Percentiles rank a stretch among this genome's conserved stretches.
These are phyloP conservation scores for Penicillium sp. DNA, from an alignment of 2,329 filamentous ascomycete species.

Conservation along the genomic window DNA sequence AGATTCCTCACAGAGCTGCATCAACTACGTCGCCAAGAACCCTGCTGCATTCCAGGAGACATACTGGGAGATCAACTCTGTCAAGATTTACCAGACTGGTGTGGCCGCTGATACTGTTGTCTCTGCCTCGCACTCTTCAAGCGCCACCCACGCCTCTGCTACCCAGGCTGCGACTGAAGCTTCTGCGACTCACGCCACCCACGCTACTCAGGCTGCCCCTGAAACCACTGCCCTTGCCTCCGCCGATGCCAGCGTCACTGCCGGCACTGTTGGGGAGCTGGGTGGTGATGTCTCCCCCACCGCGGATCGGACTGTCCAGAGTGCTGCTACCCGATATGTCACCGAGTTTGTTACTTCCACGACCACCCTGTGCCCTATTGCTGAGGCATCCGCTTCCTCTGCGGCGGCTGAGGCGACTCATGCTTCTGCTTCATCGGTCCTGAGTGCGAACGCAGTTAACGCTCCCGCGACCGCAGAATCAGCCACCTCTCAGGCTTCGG, in stretches of 20 bases:
- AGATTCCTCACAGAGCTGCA: slow-evolving; percentile 65
- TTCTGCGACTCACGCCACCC: background rate
- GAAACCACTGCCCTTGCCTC: background rate
- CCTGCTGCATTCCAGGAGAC: slow-evolving; percentile 69
- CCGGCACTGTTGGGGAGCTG: slow-evolving; percentile 1
- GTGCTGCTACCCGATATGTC: background rate
- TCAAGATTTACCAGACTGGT: slow-evolving; percentile 62
- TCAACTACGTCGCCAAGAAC: slow-evolving; percentile 71
- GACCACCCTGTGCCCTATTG: slow-evolving; percentile 3
- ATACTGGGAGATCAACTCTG: slow-evolving; percentile 76
- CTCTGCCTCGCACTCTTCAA: slow-evolving; percentile 2
- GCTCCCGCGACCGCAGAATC: background rate
- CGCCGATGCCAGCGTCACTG: background rate
- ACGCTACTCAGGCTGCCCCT: background rate
- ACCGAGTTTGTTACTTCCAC: slow-evolving; percentile 6
- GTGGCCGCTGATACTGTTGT: slow-evolving; percentile 11
- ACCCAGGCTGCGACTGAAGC: background rate
- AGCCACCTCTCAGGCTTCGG: background rate
- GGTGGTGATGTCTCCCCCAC: background rate
- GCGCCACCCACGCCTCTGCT: slow-evolving; percentile 3
- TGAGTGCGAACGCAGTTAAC: background rate
- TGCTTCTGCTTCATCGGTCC: background rate
- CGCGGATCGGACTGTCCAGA: background rate
- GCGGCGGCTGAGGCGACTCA: background rate
- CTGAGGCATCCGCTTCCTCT: background rate